Conservation (phyloP, 208 protist genomes). For the Trypanosoma boissoni region DNA sequence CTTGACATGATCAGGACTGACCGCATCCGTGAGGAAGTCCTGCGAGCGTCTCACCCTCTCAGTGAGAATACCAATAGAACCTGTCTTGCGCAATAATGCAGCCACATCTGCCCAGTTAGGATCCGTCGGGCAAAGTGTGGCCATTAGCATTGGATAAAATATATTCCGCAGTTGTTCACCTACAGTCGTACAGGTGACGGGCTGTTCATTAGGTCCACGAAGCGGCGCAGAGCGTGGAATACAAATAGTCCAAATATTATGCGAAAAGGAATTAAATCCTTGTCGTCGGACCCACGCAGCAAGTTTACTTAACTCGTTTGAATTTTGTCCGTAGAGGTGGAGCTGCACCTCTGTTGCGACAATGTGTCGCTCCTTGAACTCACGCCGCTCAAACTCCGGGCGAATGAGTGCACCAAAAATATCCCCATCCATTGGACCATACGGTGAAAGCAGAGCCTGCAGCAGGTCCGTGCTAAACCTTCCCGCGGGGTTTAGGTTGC, state of each 20-base stretch:
- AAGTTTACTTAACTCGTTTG: slow-evolving; percentile 59
- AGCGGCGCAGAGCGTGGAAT: slow-evolving; percentile 38
- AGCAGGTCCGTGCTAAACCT: slow-evolving; percentile 66
- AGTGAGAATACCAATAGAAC: slow-evolving; percentile 92
- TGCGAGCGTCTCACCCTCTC: slow-evolving; percentile 38
- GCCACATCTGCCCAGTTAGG: slow-evolving; percentile 88
- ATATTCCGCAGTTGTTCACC: slow-evolving; percentile 91
- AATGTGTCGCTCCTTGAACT: slow-evolving; percentile 57
- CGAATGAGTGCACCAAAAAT: slow-evolving; percentile 77
- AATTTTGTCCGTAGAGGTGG: slow-evolving; percentile 64
- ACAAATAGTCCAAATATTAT: slow-evolving; percentile 72
- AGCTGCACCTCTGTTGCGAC: slow-evolving; percentile 76
- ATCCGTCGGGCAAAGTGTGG: slow-evolving; percentile 89
- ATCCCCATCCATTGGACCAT: slow-evolving; percentile 72
- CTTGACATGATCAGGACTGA: slow-evolving; percentile 54
- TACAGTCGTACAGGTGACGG: slow-evolving; percentile 46
- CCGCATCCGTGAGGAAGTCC: slow-evolving; percentile 38
- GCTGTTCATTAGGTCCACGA: slow-evolving; percentile 44
- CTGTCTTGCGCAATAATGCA: slow-evolving; percentile 92
- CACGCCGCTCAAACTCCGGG: slow-evolving; percentile 70
- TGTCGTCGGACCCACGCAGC: slow-evolving; percentile 79
- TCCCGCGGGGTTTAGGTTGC: slow-evolving; percentile 70
- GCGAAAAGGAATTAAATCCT: slow-evolving; percentile 78
- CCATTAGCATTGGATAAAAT: slow-evolving; percentile 98
- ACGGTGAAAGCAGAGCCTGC: slow-evolving; percentile 65